Conservation (phyloP, 306 rosid species). For the Dalbergia cochinchinensis region DNA sequence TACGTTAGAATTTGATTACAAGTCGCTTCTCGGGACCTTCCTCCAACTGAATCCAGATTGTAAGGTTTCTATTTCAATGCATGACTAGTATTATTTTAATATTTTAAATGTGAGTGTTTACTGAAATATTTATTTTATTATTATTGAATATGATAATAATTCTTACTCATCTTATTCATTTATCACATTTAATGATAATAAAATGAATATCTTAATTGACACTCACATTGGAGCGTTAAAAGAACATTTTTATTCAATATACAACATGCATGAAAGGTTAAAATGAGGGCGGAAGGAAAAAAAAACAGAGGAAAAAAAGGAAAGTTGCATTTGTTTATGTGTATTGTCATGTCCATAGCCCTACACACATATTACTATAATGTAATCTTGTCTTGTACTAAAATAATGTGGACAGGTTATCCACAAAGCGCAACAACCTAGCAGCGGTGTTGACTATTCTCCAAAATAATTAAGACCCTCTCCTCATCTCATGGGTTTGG, state of each 20-base stretch:
- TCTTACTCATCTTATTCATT: no score
- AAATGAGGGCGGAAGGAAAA: background rate
- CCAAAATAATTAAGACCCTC: background rate
- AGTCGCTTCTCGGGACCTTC: background rate
- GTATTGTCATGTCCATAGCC: background rate
- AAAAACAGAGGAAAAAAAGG: background rate
- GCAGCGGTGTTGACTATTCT: conserved; percentile 37
- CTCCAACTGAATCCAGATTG: background rate
- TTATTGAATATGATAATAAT: no score
- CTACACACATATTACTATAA: background rate
- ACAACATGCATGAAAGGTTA: background rate
- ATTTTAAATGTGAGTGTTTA: no score
- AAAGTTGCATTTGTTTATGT: no score
- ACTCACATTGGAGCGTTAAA: no score
- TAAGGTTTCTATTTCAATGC: background rate
- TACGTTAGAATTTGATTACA: background rate
- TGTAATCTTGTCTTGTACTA: background rate
- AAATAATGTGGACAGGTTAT: conserved; percentile 14
- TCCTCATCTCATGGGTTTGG: conserved; percentile 37
- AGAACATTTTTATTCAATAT: no score
- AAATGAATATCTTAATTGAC: no score
- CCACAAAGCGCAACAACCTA: conserved; percentile 6
- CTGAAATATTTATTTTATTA: no score
- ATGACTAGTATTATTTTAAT: no score
- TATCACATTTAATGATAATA: no score